These are phyloP conservation scores for Calocybe indica DNA, from an alignment of 768 basidiomycete genomes.

Conservation along the genomic window DNA sequence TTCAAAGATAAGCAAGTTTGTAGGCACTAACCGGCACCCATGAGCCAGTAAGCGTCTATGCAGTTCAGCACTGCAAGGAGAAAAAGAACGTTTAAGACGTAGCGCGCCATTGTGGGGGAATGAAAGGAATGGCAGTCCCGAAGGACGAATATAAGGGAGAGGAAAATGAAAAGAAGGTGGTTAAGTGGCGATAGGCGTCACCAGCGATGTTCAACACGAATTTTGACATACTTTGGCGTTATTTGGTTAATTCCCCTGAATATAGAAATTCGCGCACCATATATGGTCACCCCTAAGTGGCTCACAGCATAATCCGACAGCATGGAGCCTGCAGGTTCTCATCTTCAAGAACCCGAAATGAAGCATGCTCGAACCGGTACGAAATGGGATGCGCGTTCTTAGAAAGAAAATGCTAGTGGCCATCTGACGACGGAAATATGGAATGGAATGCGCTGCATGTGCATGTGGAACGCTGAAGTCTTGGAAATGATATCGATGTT, in stretches of 20 bases:
- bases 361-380: too few species aligned
- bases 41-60: constrained; percentile 40
- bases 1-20: constrained; percentile 1
- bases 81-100: constrained; percentile 23
- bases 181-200: constrained; percentile 5
- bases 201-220: constrained; percentile 5
- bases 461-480: too few species aligned
- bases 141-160: constrained; percentile 15
- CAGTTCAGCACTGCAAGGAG: constrained; percentile 24
- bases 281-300: too few species aligned
- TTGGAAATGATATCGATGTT: too few species aligned
- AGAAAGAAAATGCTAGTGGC: too few species aligned
- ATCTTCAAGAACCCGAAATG: too few species aligned
- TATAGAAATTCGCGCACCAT: too few species aligned
- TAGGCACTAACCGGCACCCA: constrained; percentile 29
- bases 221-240: constrained; percentile 11
- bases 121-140: constrained; percentile 19
- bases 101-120: constrained; percentile 13
- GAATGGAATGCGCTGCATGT: too few species aligned
- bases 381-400: too few species aligned
- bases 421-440: too few species aligned
- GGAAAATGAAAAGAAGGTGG: constrained; percentile 14
- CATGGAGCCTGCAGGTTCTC: too few species aligned
- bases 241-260: constrained; percentile 4
- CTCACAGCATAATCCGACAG: too few species aligned